A percentile compares a stretch with the other conserved stretches of the same genome.
These are phyloP conservation scores for Darksidea phi DNA, from an alignment of 495 filamentous ascomycete genomes.

Conservation along the genomic window DNA sequence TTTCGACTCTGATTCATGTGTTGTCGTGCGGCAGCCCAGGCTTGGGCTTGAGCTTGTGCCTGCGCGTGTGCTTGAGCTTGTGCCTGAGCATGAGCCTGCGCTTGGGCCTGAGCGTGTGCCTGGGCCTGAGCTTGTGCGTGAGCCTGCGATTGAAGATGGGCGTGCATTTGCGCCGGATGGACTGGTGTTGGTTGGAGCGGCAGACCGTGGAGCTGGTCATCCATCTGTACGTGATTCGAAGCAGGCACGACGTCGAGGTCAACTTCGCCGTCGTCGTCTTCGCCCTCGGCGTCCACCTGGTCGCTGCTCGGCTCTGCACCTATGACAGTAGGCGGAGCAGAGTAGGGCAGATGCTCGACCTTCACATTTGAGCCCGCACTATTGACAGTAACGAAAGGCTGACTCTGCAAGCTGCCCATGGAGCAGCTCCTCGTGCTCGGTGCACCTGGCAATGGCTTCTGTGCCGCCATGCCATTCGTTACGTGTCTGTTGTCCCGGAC, in stretches of 20 bases:
- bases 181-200: slow-evolving; percentile 19
- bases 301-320: slow-evolving; percentile 27
- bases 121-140: slow-evolving; percentile 9
- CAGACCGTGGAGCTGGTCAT: not conserved
- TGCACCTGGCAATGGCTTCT: slow-evolving; percentile 31
- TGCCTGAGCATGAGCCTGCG: slow-evolving; percentile 34
- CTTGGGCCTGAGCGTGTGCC: slow-evolving; percentile 30
- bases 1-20: slow-evolving; percentile 34
- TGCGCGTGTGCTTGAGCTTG: slow-evolving; percentile 34
- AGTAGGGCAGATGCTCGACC: slow-evolving; percentile 9
- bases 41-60: slow-evolving; percentile 37
- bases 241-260: slow-evolving; percentile 32
- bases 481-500: slow-evolving; percentile 42
- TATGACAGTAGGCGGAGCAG: slow-evolving; percentile 22
- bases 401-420: slow-evolving; percentile 23
- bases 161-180: slow-evolving; percentile 10
- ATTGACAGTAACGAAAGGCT: slow-evolving; percentile 5
- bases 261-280: slow-evolving; percentile 31
- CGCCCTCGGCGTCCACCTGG: slow-evolving; percentile 35
- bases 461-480: slow-evolving; percentile 32
- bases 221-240: slow-evolving; percentile 23
- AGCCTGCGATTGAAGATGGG: slow-evolving; percentile 9
- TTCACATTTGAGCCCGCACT: not conserved
- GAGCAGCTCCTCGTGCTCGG: slow-evolving; percentile 13
- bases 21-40: slow-evolving; percentile 21